Conservation (phyloP, 164 flowering plant species). For the Vitis labrusca region DNA sequence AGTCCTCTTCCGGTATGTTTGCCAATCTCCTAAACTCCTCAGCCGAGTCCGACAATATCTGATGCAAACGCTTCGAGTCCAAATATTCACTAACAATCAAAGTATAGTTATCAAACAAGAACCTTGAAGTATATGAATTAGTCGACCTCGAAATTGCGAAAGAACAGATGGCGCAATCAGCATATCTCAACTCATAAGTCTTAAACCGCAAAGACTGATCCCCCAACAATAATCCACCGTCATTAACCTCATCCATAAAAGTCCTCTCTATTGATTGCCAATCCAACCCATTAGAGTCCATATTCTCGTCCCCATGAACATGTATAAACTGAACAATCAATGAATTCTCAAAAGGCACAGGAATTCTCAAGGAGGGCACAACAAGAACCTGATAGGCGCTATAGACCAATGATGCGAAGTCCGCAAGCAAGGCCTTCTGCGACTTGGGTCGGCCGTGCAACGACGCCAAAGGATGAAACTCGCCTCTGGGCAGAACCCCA, state of each 20-base stretch:
- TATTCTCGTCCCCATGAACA: conserved; percentile 45
- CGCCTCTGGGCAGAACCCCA: conserved; percentile 78
- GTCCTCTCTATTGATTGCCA: conserved; percentile 67
- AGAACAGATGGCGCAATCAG: conserved; percentile 73
- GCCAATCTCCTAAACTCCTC: conserved; percentile 68
- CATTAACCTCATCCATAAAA: conserved; percentile 71
- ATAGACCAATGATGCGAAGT: conserved; percentile 75
- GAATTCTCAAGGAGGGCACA: conserved; percentile 88
- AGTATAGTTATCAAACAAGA: conserved; percentile 90
- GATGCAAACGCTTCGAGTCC: conserved; percentile 94
- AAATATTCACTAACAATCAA: conserved; percentile 93
- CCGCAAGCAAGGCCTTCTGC: conserved; percentile 71
- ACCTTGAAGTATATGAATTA: conserved; percentile 89
- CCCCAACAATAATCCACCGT: conserved; percentile 60
- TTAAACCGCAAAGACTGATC: conserved; percentile 72
- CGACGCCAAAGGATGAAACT: conserved; percentile 83
- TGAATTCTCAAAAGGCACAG: conserved; percentile 66
- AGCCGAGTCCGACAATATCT: conserved; percentile 63
- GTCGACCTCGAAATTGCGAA: conserved; percentile 67
- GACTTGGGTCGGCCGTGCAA: conserved; percentile 82
- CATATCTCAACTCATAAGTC: conserved; percentile 50
- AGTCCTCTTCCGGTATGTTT: conserved; percentile 63
- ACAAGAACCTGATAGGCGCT: conserved; percentile 91
- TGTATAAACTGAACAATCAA: conserved; percentile 82
- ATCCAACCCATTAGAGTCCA: conserved; percentile 68